These are phyloP conservation scores for Trichoderma brevicompactum DNA, from an alignment of 2,329 filamentous ascomycete species.

Conservation along the genomic window DNA sequence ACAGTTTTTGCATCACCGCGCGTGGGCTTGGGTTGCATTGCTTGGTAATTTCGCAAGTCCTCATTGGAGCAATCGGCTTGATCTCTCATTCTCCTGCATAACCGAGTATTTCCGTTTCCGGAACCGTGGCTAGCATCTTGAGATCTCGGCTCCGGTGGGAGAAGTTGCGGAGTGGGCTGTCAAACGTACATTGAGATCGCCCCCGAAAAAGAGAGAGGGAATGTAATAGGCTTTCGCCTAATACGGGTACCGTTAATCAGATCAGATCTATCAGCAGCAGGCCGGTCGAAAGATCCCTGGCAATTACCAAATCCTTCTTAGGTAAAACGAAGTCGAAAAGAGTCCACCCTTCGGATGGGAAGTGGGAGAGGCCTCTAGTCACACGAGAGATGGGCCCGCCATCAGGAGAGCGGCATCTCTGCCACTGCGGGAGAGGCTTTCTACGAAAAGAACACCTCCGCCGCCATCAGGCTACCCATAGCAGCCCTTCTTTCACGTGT, in stretches of 20 bases:
- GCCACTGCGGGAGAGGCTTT: slow-evolving; percentile 48
- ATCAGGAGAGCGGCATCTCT: slow-evolving; percentile 39
- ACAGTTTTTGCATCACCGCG: neutral
- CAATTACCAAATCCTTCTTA: neutral
- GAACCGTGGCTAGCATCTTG: neutral
- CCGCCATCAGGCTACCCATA: slow-evolving; percentile 47
- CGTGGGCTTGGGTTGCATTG: neutral
- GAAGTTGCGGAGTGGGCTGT: slow-evolving; percentile 1
- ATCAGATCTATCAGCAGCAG: neutral
- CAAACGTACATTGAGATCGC: neutral
- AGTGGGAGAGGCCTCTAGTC: slow-evolving; percentile 20
- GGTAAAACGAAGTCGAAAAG: neutral
- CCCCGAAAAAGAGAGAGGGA: neutral
- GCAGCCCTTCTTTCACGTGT: slow-evolving; percentile 43
- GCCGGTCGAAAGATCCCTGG: slow-evolving; percentile 1
- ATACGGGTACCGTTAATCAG: neutral
- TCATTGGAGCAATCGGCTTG: neutral
- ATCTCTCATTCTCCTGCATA: neutral
- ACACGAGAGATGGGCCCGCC: slow-evolving; percentile 24
- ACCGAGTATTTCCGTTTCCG: neutral
- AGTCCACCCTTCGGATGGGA: slow-evolving; percentile 22
- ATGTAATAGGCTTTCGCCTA: neutral
- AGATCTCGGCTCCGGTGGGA: slow-evolving; percentile 22
- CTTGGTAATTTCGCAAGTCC: slow-evolving; percentile 7
- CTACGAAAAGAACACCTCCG: slow-evolving; percentile 48